These are phyloP conservation scores for Bromus sterilis DNA, from an alignment of 176 grass and related monocot species.

Conservation along the genomic window DNA sequence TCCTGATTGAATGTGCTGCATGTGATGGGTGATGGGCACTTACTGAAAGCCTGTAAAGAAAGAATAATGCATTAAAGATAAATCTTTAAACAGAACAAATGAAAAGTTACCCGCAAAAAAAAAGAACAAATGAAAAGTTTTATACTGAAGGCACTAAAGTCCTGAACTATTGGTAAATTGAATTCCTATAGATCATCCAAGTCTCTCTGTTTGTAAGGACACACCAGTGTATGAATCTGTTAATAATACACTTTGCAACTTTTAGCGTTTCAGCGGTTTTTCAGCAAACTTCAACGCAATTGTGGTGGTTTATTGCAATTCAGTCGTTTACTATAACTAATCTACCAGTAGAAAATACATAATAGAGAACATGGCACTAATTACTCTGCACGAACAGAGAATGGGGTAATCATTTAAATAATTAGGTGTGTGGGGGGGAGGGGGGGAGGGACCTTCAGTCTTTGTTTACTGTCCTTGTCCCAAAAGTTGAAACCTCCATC, in stretches of 20 bases:
- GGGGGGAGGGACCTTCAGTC: constrained; percentile 52
- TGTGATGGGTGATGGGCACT: constrained; percentile 72
- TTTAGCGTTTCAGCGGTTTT: no score
- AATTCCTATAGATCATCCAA: not conserved
- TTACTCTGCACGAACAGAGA: not conserved
- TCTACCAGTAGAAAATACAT: not conserved
- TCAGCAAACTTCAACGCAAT: no score
- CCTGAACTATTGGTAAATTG: not conserved
- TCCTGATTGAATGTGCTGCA: constrained; percentile 93
- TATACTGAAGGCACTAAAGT: not conserved
- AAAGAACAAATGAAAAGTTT: not conserved
- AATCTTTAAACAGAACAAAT: not conserved
- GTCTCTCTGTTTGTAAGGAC: not conserved
- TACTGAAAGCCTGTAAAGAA: constrained; percentile 59
- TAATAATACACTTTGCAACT: no score
- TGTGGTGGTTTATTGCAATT: no score
- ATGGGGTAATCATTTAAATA: not conserved
- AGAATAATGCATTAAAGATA: constrained; percentile 11
- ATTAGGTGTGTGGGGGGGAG: not conserved
- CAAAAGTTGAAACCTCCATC: constrained; percentile 80
- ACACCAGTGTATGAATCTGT: not conserved
- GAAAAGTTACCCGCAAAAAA: not conserved
- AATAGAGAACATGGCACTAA: not conserved
- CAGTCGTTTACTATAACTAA: not conserved
- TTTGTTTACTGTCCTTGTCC: constrained; percentile 95